Evolutionary conservation across 495 filamentous ascomycete species (phyloP).

Genomic region (Aspergillus nanangensis): DNA sequence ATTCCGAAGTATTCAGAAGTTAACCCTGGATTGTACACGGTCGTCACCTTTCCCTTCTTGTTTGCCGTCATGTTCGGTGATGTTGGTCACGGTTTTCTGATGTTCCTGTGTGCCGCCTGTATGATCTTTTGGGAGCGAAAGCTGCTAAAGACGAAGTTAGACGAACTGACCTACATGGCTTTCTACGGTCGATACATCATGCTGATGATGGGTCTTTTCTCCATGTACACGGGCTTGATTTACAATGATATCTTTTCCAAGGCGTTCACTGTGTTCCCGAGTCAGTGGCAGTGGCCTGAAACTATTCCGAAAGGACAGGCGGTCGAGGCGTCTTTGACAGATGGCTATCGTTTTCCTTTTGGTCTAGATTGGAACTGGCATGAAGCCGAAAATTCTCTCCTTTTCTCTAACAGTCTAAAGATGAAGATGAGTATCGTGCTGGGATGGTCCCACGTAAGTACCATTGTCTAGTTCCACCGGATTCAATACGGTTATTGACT

Average conservation of each 20-base stretch:
- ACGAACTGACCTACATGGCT: constrained; percentile 95
- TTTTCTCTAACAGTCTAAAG: constrained; percentile 98
- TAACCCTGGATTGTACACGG: constrained; percentile 91
- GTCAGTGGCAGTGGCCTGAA: constrained; percentile 81
- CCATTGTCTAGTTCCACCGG: background rate
- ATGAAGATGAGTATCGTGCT: constrained; percentile 99
- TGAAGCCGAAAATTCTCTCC: constrained; percentile 83
- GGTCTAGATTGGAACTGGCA: constrained; percentile 98
- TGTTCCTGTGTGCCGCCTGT: constrained; percentile 70
- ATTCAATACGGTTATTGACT: no score
- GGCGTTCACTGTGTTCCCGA: constrained; percentile 78
- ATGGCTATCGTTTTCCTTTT: constrained; percentile 83
- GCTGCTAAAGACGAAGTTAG: constrained; percentile 76
- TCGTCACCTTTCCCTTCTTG: constrained; percentile 95
- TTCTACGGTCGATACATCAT: constrained; percentile 99
- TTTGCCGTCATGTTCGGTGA: constrained; percentile 99
- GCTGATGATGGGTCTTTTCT: constrained; percentile 95
- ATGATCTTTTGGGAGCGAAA: constrained; percentile 97
- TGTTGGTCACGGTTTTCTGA: constrained; percentile 84
- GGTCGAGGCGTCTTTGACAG: constrained; percentile 61
- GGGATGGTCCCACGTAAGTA: constrained; percentile 80
- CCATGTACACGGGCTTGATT: constrained; percentile 92
- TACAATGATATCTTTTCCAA: constrained; percentile 99
- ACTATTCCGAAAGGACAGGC: constrained; percentile 55
- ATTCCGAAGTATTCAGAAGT: constrained; percentile 95